These are phyloP conservation scores for Dipteronia sinensis DNA, from an alignment of 345 rosid genomes.

Conservation along the genomic window DNA sequence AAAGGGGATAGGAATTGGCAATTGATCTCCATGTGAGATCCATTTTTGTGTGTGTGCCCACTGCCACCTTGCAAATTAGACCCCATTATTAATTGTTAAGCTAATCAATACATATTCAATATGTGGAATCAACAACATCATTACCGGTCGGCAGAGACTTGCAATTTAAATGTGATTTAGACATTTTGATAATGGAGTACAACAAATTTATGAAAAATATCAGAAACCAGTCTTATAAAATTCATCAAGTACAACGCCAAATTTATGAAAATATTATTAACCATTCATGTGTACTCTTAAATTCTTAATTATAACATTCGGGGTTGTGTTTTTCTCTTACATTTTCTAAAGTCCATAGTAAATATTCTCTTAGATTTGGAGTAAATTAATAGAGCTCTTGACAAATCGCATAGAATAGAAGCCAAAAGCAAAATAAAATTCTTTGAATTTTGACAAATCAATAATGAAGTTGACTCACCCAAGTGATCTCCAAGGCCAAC, in stretches of 20 bases:
- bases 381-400: background rate
- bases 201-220: background rate
- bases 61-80: background rate
- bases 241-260: background rate
- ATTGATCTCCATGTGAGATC: background rate
- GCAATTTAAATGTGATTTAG: background rate
- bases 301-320: too few species aligned
- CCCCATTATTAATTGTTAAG: background rate
- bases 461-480: background rate
- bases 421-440: background rate
- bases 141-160: background rate
- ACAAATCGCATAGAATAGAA: background rate
- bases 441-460: background rate
- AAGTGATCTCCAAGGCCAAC: background rate
- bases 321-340: background rate
- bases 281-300: too few species aligned
- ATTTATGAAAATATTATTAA: too few species aligned
- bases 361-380: background rate
- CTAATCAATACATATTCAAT: background rate
- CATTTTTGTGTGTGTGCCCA: background rate
- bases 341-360: background rate
- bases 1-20: background rate
- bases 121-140: background rate
- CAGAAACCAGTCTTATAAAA: too few species aligned
- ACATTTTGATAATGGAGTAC: background rate